Evolutionary conservation across 208 protist species (phyloP).

Genomic region (Acanthamoeba royreba): DNA sequence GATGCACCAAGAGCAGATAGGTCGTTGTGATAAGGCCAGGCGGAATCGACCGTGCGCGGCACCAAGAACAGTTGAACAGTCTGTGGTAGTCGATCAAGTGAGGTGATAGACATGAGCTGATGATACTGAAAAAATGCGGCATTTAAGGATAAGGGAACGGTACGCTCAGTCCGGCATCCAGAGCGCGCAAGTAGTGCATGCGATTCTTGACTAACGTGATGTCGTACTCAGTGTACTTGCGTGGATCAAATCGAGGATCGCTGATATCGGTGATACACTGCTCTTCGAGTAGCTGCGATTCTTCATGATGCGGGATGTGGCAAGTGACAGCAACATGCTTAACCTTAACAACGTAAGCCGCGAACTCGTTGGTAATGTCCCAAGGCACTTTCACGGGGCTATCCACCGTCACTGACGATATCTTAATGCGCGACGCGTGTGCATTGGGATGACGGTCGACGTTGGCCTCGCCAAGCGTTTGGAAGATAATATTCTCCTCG

Average conservation of each 20-base stretch:
- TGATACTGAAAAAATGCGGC: no score
- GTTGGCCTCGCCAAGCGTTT: background rate
- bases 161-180: constrained; percentile 68
- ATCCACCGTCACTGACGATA: constrained; percentile 84
- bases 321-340: constrained; percentile 83
- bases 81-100: no score
- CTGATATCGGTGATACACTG: background rate
- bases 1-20: background rate
- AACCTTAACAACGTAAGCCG: constrained; percentile 82
- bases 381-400: constrained; percentile 77
- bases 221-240: constrained; percentile 44
- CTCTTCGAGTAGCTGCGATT: background rate
- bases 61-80: background rate
- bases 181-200: constrained; percentile 54
- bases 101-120: no score
- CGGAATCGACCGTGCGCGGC: background rate
- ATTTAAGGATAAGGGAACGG: no score
- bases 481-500: constrained; percentile 12
- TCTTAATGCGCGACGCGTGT: constrained; percentile 84
- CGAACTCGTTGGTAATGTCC: constrained; percentile 79
- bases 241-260: no score
- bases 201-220: background rate
- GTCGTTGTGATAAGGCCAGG: background rate
- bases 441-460: constrained; percentile 83
- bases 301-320: constrained; percentile 49